Evolutionary conservation across 306 rosid species (phyloP).

Genomic region (Prunus salicina): DNA sequence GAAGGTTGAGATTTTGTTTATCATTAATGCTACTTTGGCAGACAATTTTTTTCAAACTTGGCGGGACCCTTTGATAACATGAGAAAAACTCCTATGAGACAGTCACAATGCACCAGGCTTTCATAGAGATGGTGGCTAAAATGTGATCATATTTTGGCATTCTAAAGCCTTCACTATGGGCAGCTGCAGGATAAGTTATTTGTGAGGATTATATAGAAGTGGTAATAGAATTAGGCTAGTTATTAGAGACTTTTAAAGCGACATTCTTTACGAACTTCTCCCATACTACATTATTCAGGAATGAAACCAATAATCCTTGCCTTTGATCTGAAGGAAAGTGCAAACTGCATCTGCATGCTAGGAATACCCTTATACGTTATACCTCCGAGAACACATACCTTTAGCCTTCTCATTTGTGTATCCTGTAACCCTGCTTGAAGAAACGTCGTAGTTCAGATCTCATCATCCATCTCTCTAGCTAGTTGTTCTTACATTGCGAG

Average conservation of each 20-base stretch:
- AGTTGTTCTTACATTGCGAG: background rate
- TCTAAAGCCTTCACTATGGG: too few relatives aligned
- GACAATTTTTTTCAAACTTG: background rate
- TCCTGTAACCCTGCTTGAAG: background rate
- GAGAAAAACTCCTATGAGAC: background rate
- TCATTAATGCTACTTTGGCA: background rate
- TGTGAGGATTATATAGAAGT: background rate
- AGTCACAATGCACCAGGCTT: background rate
- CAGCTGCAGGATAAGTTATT: background rate
- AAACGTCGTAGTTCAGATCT: background rate
- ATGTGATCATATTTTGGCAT: background rate
- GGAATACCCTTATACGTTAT: background rate
- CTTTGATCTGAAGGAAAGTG: slow-evolving; percentile 1
- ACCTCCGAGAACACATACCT: background rate
- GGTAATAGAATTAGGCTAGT: background rate
- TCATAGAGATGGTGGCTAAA: background rate
- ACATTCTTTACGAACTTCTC: background rate
- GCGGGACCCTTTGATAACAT: background rate
- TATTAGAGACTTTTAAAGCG: background rate
- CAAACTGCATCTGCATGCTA: background rate
- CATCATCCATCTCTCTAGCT: background rate
- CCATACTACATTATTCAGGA: background rate
- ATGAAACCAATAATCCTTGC: background rate
- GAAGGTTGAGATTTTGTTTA: background rate
- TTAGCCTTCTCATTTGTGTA: background rate